Conservation (phyloP, 371 early-diverging fungal genomes). For the Circinella umbellata region DNA sequence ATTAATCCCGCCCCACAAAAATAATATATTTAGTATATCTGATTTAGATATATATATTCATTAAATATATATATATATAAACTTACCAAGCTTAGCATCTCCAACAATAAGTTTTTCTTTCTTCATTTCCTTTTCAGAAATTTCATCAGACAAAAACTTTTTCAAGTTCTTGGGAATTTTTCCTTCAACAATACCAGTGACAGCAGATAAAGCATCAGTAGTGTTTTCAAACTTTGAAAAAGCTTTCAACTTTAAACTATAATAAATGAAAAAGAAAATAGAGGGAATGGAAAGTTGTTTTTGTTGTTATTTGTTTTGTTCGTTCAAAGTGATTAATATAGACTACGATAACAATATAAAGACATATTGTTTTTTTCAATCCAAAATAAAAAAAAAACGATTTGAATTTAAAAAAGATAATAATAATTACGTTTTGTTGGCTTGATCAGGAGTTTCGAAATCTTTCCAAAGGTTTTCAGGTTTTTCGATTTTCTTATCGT, state of each 20-base stretch:
- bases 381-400: no score
- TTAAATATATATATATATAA: no score
- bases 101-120: constrained; percentile 92
- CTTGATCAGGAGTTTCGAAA: constrained; percentile 79
- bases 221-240: constrained; percentile 98
- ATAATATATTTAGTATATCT: no score
- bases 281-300: no score
- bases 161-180: constrained; percentile 93
- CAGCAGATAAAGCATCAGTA: constrained; percentile 93
- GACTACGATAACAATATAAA: no score
- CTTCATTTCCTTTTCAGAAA: constrained; percentile 83
- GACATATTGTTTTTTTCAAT: no score
- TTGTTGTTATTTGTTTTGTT: no score
- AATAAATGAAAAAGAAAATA: background rate
- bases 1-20: background rate
- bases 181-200: constrained; percentile 94
- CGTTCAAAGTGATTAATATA: no score
- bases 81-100: constrained; percentile 92
- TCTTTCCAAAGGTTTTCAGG: constrained; percentile 78
- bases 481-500: constrained; percentile 80
- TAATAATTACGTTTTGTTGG: constrained; percentile 70
- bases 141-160: constrained; percentile 84
- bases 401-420: no score
- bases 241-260: constrained; percentile 89
- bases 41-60: no score